A percentile compares a stretch with the other conserved stretches of the same genome.
Conservation (phyloP, 768 basidiomycete genomes). For the Russula abietina region DNA sequence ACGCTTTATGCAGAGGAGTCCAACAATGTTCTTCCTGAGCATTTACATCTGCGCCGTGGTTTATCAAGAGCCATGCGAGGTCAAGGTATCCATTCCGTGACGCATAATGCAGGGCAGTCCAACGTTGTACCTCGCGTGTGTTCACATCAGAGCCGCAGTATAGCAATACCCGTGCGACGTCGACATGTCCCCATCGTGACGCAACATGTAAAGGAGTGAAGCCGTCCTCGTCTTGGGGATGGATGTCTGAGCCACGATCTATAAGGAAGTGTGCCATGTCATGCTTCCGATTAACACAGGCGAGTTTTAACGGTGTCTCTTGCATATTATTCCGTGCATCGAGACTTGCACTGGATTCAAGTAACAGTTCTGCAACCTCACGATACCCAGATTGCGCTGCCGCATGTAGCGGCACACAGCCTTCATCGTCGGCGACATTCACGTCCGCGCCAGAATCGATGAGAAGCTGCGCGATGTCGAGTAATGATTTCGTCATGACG, state of each 20-base stretch:
- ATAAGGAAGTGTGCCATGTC: too few relatives aligned
- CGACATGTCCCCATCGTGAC: neutral
- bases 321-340: neutral
- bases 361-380: neutral
- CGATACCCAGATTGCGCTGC: slow-evolving; percentile 4
- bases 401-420: slow-evolving; percentile 1
- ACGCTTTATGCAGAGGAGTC: too few relatives aligned
- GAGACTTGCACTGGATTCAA: neutral
- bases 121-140: too few relatives aligned
- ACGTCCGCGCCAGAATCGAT: neutral
- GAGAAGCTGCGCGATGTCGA: neutral
- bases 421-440: neutral
- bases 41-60: too few relatives aligned
- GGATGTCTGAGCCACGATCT: too few relatives aligned
- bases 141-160: too few relatives aligned
- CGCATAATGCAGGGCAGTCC: too few relatives aligned
- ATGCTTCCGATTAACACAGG: too few relatives aligned
- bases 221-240: too few relatives aligned
- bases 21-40: too few relatives aligned
- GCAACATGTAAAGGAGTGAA: neutral
- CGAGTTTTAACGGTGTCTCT: neutral
- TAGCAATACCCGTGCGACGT: neutral
- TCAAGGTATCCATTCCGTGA: too few relatives aligned
- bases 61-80: too few relatives aligned
- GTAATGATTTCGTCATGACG: neutral